These are phyloP conservation scores for Westerdykella ornata DNA, from an alignment of 2,329 filamentous ascomycete genomes.

Conservation along the genomic window DNA sequence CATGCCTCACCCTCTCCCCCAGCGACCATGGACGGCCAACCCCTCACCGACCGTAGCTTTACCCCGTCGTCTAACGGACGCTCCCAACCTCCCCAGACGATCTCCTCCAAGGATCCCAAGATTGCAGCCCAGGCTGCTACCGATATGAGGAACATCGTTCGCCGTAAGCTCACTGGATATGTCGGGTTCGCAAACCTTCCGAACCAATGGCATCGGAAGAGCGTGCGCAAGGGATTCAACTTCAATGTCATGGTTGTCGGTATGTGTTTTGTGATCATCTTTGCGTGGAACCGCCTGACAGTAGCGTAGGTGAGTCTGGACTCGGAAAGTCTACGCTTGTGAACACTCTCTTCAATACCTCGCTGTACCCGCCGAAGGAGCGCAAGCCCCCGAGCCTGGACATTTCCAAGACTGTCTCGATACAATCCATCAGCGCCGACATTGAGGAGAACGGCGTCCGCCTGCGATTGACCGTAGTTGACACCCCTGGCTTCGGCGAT, in stretches of 20 bases:
- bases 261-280: slow-evolving; percentile 48
- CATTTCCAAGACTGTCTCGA: slow-evolving; percentile 73
- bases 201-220: slow-evolving; percentile 99
- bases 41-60: slow-evolving; percentile 51
- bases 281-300: slow-evolving; percentile 5
- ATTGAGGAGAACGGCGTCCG: slow-evolving; percentile 98
- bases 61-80: slow-evolving; percentile 49
- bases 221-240: slow-evolving; percentile 99
- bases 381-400: slow-evolving; percentile 95
- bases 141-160: slow-evolving; percentile 85
- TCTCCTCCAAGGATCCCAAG: slow-evolving; percentile 60
- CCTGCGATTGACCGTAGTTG: slow-evolving; percentile 90
- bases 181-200: slow-evolving; percentile 98
- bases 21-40: slow-evolving; percentile 47
- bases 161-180: slow-evolving; percentile 95
- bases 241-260: slow-evolving; percentile 99
- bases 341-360: slow-evolving; percentile 99
- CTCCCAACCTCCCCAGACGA: slow-evolving; percentile 50
- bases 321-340: slow-evolving; percentile 98
- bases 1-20: slow-evolving; percentile 45
- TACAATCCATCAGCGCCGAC: slow-evolving; percentile 50
- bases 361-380: slow-evolving; percentile 96
- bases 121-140: slow-evolving; percentile 44
- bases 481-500: slow-evolving; percentile 96
- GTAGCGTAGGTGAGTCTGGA: slow-evolving; percentile 79